These are phyloP conservation scores for Hanseniaspora taiwanica DNA, from an alignment of 805 yeast genomes.

Conservation along the genomic window DNA sequence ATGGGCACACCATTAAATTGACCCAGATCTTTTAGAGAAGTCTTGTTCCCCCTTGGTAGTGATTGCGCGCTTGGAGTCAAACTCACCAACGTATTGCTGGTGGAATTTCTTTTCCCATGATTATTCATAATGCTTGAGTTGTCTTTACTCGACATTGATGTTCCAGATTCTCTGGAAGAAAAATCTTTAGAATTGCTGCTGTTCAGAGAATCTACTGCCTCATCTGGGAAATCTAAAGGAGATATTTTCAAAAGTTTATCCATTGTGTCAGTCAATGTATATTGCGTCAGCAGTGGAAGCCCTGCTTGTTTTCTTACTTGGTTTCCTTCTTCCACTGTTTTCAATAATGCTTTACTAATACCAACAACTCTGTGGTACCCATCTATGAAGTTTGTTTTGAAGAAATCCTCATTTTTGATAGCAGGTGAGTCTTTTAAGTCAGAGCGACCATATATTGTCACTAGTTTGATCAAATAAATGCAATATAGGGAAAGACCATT, in stretches of 20 bases:
- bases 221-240: not conserved
- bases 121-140: too few relatives aligned
- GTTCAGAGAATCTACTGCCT: not conserved
- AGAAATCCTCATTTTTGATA: not conserved
- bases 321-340: constrained; percentile 1
- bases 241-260: not conserved
- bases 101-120: too few relatives aligned
- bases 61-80: too few relatives aligned
- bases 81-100: too few relatives aligned
- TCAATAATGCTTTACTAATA: not conserved
- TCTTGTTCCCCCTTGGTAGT: too few relatives aligned
- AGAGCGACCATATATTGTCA: not conserved
- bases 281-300: not conserved
- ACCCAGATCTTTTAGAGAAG: too few relatives aligned
- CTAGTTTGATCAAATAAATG: not conserved
- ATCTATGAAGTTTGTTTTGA: not conserved
- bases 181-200: too few relatives aligned
- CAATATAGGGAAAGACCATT: constrained; percentile 1
- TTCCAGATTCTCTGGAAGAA: not conserved
- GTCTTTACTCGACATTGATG: not conserved
- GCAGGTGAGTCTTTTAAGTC: not conserved
- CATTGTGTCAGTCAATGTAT: not conserved
- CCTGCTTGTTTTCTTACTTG: constrained; percentile 1
- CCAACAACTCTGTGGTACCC: constrained; percentile 1
- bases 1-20: too few relatives aligned